Base-by-base conservation (phyloP, 768 basidiomycete species). In the Holtermannia corniformis region DNA sequence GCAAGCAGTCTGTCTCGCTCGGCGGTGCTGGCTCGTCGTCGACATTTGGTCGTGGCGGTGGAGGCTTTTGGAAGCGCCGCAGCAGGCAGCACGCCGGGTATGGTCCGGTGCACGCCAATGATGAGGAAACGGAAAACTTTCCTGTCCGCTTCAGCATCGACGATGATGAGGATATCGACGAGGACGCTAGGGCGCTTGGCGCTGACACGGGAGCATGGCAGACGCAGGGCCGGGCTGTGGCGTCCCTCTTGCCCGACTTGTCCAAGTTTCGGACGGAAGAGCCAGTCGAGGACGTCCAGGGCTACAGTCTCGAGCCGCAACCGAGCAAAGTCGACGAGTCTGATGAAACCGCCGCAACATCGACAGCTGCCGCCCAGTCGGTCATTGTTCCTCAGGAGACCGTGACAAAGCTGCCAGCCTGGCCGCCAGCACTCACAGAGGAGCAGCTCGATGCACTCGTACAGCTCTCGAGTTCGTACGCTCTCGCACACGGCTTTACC, bases 401-500 rank as follows among this genome's bases (percentile, higher is more conserved):
- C n/a, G 23, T 40, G n/a, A 53, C 24, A 20, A 55, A 55, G 12
- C 62, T 72, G 0, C 70, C 70, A 5, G 43, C 53, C 4, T 93
- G 91, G 91, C 89, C 89, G 0, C 91, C 91, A 2, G 55, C 70
- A 1, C 69, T 91, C 21, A 74, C 81, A 1, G 72, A 80, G 5
- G 71, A 65, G 5, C 82, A 89, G 63, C 75, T 82, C 14, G 76
- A 78, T 13, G 72, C 77, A 5, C 75, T 93, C 49, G 78, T 81
- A 0, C 70, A 80, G 16, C 76, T 81, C 26, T 85, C 89, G 0
- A 81, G 86, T 0, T 85, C 85, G 0, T 91, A 86, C 63, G 86
- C 92, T 2, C 77, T 97, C 47, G 80, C 88, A 2, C 84, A 86
- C 68, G 87, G 87, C 5, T 77, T 96, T 24, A 64, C 61, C 40